A percentile compares a stretch with the other conserved stretches of the same genome.
Evolutionary conservation across 208 protist species (phyloP).

Genomic region (Acanthamoeba rhysodes): DNA sequence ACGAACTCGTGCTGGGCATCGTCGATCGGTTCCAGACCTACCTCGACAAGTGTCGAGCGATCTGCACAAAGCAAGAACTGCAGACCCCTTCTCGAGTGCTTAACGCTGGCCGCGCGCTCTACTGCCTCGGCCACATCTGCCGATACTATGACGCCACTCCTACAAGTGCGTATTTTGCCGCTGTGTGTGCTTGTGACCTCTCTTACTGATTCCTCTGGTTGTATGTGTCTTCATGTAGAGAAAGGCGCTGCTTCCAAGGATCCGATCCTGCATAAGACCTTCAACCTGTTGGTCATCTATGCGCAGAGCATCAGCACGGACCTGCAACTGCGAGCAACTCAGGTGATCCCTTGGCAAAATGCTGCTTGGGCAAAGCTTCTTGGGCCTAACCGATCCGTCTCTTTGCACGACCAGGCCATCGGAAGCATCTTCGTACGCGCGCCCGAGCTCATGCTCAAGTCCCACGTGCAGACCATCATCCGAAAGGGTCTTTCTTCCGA

Average conservation of each 20-base stretch:
- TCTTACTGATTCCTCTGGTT: neutral
- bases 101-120: conserved; percentile 39
- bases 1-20: neutral
- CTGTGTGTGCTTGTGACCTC: neutral
- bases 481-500: conserved; percentile 28
- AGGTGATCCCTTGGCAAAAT: neutral
- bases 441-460: conserved; percentile 71
- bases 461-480: conserved; percentile 48
- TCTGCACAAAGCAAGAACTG: conserved; percentile 3
- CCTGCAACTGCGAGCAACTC: conserved; percentile 37
- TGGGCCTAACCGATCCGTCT: neutral
- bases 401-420: neutral
- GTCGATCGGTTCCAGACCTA: conserved; percentile 49
- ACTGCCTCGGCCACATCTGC: conserved; percentile 61
- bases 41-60: conserved; percentile 48
- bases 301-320: conserved; percentile 49
- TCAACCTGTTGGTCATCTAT: conserved; percentile 10
- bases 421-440: conserved; percentile 58
- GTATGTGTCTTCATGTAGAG: neutral
- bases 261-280: conserved; percentile 16
- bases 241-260: conserved; percentile 15
- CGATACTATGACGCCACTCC: conserved; percentile 27
- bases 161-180: neutral
- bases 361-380: too few relatives aligned
- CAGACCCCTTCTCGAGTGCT: conserved; percentile 3